A percentile compares a stretch with the other conserved stretches of the same genome.
These are phyloP conservation scores for Paramecium tetraurelia DNA, from an alignment of 73 alveolate species.

Conservation along the genomic window DNA sequence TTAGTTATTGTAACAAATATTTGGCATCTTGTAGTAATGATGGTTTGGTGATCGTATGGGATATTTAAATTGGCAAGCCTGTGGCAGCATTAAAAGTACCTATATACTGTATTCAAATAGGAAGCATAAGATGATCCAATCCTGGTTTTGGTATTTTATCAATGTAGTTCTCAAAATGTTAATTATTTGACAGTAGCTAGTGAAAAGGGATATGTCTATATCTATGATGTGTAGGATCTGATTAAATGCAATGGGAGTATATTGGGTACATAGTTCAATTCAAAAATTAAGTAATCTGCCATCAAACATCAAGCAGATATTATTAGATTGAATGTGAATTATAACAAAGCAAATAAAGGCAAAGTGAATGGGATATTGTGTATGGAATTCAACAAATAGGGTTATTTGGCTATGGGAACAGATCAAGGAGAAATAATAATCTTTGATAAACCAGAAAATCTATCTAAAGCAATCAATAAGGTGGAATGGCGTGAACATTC, in stretches of 20 bases:
- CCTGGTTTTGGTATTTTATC: not conserved
- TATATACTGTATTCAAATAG: not conserved
- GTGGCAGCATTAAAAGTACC: constrained; percentile 30
- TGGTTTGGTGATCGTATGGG: constrained; percentile 59
- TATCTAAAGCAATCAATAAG: not conserved
- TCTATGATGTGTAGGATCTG: not conserved
- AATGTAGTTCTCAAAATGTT: not conserved
- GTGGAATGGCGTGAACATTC: constrained; percentile 57
- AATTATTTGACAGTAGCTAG: not conserved
- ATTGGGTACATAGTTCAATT: not conserved
- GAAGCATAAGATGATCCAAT: constrained; percentile 43
- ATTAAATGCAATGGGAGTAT: constrained; percentile 34
- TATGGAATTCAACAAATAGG: constrained; percentile 53
- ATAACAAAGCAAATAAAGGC: not conserved
- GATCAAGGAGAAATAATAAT: constrained; percentile 56
- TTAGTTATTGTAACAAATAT: constrained; percentile 57
- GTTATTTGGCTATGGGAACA: constrained; percentile 61
- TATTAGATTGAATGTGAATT: not conserved
- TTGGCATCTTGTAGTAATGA: constrained; percentile 59
- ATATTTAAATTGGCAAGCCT: constrained; percentile 31
- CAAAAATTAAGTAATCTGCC: not conserved
- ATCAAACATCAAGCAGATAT: not conserved
- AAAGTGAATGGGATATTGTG: constrained; percentile 38
- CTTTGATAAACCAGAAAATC: constrained; percentile 41
- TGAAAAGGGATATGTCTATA: constrained; percentile 43